Conservation (phyloP, 768 basidiomycete genomes). For the Podaxis sp. region DNA sequence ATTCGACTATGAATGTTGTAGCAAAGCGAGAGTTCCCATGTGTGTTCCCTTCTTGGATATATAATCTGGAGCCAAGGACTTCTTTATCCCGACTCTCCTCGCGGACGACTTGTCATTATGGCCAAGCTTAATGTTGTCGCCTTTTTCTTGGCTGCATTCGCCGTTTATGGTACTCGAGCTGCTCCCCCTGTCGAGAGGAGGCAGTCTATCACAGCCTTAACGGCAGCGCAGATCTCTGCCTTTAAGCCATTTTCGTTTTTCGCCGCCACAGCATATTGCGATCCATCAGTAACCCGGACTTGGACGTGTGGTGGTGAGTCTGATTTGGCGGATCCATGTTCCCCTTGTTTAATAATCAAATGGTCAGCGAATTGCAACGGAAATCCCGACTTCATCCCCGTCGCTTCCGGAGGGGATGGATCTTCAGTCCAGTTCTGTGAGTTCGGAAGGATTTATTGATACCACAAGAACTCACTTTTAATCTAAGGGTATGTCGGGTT, state of each 20-base stretch:
- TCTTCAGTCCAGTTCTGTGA: conserved; percentile 35
- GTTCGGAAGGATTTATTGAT: conserved; percentile 31
- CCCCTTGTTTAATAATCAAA: not conserved
- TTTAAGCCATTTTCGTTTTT: conserved; percentile 49
- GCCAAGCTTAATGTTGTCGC: conserved; percentile 14
- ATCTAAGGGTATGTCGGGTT: not conserved
- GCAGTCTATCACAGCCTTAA: conserved; percentile 33
- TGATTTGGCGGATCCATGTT: not conserved
- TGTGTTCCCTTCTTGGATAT: not conserved
- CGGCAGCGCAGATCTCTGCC: conserved; percentile 35
- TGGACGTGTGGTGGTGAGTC: conserved; percentile 50
- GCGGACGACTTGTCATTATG: not conserved
- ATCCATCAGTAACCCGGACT: conserved; percentile 36
- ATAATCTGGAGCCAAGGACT: not conserved
- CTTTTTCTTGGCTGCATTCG: conserved; percentile 19
- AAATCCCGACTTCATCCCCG: conserved; percentile 41
- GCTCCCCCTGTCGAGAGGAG: conserved; percentile 24
- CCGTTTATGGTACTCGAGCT: conserved; percentile 22
- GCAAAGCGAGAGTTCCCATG: not conserved
- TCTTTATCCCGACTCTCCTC: not conserved
- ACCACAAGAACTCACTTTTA: conserved; percentile 19
- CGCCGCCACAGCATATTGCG: conserved; percentile 50
- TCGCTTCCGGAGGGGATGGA: conserved; percentile 46
- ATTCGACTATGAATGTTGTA: not conserved
- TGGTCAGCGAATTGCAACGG: conserved; percentile 37